Base-by-base conservation (phyloP, 768 basidiomycete species). In the Leccinellum luteum region DNA sequence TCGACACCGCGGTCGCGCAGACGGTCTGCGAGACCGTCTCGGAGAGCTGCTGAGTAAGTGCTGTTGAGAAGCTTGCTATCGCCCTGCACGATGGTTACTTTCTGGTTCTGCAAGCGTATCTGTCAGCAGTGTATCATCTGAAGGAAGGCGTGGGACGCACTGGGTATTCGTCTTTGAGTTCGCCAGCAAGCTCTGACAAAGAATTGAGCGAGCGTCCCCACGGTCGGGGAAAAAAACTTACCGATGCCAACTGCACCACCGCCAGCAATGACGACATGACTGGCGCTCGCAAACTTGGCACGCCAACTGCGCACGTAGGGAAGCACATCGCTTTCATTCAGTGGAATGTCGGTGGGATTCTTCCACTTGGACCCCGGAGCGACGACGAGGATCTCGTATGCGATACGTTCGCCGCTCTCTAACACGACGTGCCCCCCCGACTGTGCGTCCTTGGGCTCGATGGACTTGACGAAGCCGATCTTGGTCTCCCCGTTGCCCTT, bases 71-170 rank as follows among this genome's bases (percentile, higher is more conserved):
- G 78, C n/a, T 77, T 68, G 2, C 60, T 51, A n/a, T 78, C 72
- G 27, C 77, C 74, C 12, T 89, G 88, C 10, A 90, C 79, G 48
- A 90, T 77, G 17, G 85, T 86, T 15, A 89, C 77, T 59, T 80
- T 85, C 53, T 71, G 62, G 54, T 61, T 52, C 69, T 70, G 14
- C 9, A 31, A 7, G 43, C 35, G 32, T 10, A 23, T 73, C 17
- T 8, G 27, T 73, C 17, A 71, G 60, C 54, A 45, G 48, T 49
- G 2, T 0, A 1, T 9, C 32, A n/a, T 7, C 43, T n/a, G n/a
- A 32, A 19, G 50, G 27, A 23, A 17, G 14, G 28, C 3, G 6
- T 6, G 45, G 15, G 23, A 69, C 75, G 14, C 59, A 78, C 74
- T 4, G 79, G 77, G 54, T 72, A 76, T 3, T 66, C 63, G 45